These are phyloP conservation scores for Lasiodiplodia sp. DNA, from an alignment of 2,329 filamentous ascomycete genomes.

Conservation along the genomic window DNA sequence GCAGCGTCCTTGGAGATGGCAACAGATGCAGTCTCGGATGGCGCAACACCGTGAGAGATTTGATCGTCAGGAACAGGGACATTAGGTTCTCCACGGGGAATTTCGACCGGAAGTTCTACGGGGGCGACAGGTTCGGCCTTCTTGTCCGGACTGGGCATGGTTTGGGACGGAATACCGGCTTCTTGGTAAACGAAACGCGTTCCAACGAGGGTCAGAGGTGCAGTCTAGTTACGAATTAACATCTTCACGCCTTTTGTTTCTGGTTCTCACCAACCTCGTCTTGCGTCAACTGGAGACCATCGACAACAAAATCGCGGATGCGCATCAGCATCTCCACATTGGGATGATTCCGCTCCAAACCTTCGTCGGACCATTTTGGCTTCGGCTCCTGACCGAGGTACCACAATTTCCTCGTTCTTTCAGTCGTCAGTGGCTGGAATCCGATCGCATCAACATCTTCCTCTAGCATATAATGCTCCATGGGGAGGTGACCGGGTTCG, in stretches of 20 bases:
- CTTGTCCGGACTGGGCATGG: conserved; percentile 54
- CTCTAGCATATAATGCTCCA: conserved; percentile 69
- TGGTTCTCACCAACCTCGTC: conserved; percentile 48
- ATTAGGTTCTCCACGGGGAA: conserved; percentile 34
- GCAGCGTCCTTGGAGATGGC: conserved; percentile 55
- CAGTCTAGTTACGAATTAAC: conserved; percentile 43
- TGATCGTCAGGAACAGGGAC: conserved; percentile 42
- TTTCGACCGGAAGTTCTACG: conserved; percentile 35
- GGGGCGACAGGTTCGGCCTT: conserved; percentile 45
- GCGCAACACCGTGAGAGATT: conserved; percentile 44
- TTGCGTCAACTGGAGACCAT: conserved; percentile 66
- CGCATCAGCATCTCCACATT: conserved; percentile 73
- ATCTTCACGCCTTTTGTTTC: conserved; percentile 35
- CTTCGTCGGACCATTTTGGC: conserved; percentile 59
- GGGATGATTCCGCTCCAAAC: conserved; percentile 61
- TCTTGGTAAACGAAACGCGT: conserved; percentile 62
- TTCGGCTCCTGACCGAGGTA: conserved; percentile 57
- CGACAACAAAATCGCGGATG: conserved; percentile 67
- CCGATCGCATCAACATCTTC: conserved; percentile 73
- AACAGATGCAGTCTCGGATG: conserved; percentile 59
- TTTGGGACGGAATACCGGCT: conserved; percentile 59
- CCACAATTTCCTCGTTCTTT: conserved; percentile 61
- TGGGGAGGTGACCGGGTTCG: conserved; percentile 62
- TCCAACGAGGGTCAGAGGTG: conserved; percentile 58
- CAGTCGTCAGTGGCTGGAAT: conserved; percentile 66